These are phyloP conservation scores for Calonectria honghensis DNA, from an alignment of 2,329 filamentous ascomycete genomes.

Conservation along the genomic window DNA sequence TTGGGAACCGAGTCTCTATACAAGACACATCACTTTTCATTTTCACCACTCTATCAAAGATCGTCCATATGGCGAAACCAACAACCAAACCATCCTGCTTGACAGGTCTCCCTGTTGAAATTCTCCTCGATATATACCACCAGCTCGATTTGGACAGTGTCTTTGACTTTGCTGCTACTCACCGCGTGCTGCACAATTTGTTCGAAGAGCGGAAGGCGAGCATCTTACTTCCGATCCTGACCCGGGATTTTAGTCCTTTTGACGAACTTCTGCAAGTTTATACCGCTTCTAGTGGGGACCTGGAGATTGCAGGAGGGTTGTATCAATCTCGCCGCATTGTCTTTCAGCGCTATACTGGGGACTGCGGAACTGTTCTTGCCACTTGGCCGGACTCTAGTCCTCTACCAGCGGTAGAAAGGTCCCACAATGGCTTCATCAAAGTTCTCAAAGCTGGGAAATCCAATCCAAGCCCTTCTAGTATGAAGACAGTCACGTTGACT, in stretches of 20 bases:
- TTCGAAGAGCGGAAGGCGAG: slow-evolving; percentile 63
- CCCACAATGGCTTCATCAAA: slow-evolving; percentile 47
- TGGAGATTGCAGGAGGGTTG: slow-evolving; percentile 55
- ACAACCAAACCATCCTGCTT: slow-evolving; percentile 48
- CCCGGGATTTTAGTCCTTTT: slow-evolving; percentile 65
- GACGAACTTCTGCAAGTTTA: slow-evolving; percentile 68
- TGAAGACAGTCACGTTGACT: slow-evolving; percentile 56
- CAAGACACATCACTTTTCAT: background rate
- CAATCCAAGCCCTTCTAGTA: slow-evolving; percentile 14
- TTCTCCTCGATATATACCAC: slow-evolving; percentile 69
- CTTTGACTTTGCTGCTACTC: slow-evolving; percentile 62
- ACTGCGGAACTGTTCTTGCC: slow-evolving; percentile 56
- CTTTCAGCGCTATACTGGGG: slow-evolving; percentile 61
- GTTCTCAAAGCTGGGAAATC: slow-evolving; percentile 50
- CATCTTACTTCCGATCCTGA: slow-evolving; percentile 66
- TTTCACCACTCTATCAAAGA: background rate
- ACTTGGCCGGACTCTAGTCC: slow-evolving; percentile 40
- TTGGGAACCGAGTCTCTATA: background rate
- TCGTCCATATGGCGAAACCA: slow-evolving; percentile 45
- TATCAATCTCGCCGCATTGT: slow-evolving; percentile 64
- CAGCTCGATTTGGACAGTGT: slow-evolving; percentile 65
- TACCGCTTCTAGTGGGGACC: slow-evolving; percentile 64
- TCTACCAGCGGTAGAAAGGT: slow-evolving; percentile 3
- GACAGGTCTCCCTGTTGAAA: slow-evolving; percentile 65
- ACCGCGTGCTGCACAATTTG: slow-evolving; percentile 63